phyloP scores from a whole-genome alignment of 2,329 filamentous ascomycete genomes.

The Penicillium sp. region DNA sequence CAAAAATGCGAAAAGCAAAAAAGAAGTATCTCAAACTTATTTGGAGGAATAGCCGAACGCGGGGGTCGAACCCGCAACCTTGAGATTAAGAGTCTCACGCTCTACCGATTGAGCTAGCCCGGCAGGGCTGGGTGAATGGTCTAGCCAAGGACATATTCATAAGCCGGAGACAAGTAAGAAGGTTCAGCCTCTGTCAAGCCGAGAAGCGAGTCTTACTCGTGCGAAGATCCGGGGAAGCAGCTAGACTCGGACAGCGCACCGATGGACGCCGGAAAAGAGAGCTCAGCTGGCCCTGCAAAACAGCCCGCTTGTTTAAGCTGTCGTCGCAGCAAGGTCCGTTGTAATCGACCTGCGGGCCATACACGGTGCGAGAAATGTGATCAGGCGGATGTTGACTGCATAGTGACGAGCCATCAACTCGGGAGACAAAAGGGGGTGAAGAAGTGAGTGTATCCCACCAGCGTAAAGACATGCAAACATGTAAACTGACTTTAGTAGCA shows the following conservation, averaged over 20 bases:
- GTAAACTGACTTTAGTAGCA: slow-evolving; percentile 47
- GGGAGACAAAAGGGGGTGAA: slow-evolving; percentile 72
- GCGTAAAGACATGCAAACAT: not conserved
- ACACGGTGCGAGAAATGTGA: slow-evolving; percentile 58
- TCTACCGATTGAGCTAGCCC: slow-evolving; percentile 51
- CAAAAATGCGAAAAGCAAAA: not conserved
- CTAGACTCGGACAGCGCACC: not conserved
- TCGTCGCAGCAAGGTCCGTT: slow-evolving; percentile 64
- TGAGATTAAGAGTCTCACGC: slow-evolving; percentile 50
- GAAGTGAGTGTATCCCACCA: slow-evolving; percentile 49
- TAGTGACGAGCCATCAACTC: slow-evolving; percentile 68
- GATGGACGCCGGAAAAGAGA: slow-evolving; percentile 14
- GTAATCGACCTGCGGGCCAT: slow-evolving; percentile 53
- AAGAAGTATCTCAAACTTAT: slow-evolving; percentile 12
- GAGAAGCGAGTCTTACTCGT: not conserved
- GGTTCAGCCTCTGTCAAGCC: not conserved
- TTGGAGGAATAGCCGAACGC: slow-evolving; percentile 35
- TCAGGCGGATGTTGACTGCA: slow-evolving; percentile 56
- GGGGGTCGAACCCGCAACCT: slow-evolving; percentile 43
- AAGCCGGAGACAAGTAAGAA: not conserved
- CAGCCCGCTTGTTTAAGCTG: slow-evolving; percentile 59
- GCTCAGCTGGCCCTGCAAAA: slow-evolving; percentile 19
- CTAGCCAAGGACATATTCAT: not conserved
- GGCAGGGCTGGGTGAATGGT: slow-evolving; percentile 25
- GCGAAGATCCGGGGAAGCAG: not conserved